phyloP scores from a whole-genome alignment of 2,329 filamentous ascomycete genomes.

The Cryoendolithus antarcticus region DNA sequence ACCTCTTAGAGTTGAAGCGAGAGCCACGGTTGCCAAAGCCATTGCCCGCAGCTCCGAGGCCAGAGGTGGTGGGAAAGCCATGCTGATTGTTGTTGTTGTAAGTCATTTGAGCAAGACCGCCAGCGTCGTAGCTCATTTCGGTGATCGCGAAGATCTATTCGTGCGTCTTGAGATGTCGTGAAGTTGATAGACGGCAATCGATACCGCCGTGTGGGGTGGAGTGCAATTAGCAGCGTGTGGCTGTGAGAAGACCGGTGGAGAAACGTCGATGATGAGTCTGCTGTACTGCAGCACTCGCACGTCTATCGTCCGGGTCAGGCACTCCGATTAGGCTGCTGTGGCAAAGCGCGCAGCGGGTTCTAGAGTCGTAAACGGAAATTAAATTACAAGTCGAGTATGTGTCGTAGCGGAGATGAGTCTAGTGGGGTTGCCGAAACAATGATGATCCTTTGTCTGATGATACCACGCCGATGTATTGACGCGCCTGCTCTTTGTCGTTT shows the following conservation, averaged over 20 bases:
- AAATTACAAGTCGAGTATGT: too few species aligned
- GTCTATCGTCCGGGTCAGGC: constrained; percentile 6
- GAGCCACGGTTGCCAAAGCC: constrained; percentile 79
- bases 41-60: constrained; percentile 61
- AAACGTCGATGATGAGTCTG: constrained; percentile 10
- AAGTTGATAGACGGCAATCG: constrained; percentile 2
- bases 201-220: constrained; percentile 1
- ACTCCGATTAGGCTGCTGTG: constrained; percentile 19
- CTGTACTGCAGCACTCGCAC: constrained; percentile 1
- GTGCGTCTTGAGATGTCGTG: constrained; percentile 5
- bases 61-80: constrained; percentile 49
- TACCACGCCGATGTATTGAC: too few species aligned
- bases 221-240: not conserved
- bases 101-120: constrained; percentile 99
- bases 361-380: constrained; percentile 5
- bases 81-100: constrained; percentile 49
- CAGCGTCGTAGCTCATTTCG: constrained; percentile 67
- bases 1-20: constrained; percentile 70
- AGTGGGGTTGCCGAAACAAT: too few species aligned
- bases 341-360: constrained; percentile 16
- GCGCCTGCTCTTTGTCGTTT: too few species aligned
- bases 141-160: constrained; percentile 7
- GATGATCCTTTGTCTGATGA: too few species aligned
- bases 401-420: too few species aligned
- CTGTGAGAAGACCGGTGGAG: not conserved